phyloP scores from a whole-genome alignment of 805 yeast species.

The Lipomyces yamadae region DNA sequence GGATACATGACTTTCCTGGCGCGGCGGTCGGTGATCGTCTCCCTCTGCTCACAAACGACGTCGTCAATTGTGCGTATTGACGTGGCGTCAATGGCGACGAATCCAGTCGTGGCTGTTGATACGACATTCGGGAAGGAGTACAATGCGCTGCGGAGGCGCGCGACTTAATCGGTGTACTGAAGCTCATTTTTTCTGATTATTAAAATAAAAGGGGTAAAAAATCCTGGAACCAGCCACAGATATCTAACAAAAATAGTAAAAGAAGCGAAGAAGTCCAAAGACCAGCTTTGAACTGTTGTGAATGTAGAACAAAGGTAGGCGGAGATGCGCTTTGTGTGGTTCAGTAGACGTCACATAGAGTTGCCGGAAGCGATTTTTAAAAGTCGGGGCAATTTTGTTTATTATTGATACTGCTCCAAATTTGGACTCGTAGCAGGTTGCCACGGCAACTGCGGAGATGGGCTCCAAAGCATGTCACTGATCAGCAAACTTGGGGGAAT shows the following conservation, averaged over 20 bases:
- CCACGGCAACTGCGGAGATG: not conserved
- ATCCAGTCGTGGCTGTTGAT: slow-evolving; percentile 38
- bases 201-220: not conserved
- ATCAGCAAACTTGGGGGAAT: no score
- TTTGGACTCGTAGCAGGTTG: not conserved
- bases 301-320: not conserved
- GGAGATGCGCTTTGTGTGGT: slow-evolving; percentile 2
- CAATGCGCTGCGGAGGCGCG: slow-evolving; percentile 30
- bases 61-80: slow-evolving; percentile 25
- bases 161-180: slow-evolving; percentile 39
- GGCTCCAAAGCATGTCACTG: no score
- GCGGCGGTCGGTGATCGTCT: slow-evolving; percentile 20
- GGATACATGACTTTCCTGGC: slow-evolving; percentile 26
- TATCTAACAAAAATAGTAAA: slow-evolving; percentile 1
- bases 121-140: slow-evolving; percentile 32
- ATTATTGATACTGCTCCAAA: not conserved
- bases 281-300: slow-evolving; percentile 32
- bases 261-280: slow-evolving; percentile 31
- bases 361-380: no score
- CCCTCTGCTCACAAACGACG: slow-evolving; percentile 18
- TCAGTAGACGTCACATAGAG: not conserved
- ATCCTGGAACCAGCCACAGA: slow-evolving; percentile 31
- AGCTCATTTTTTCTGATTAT: slow-evolving; percentile 22
- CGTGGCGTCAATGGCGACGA: slow-evolving; percentile 31
- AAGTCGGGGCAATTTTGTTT: not conserved